phyloP scores from a whole-genome alignment of 768 basidiomycete species.

The Phaeolepiota aurea region DNA sequence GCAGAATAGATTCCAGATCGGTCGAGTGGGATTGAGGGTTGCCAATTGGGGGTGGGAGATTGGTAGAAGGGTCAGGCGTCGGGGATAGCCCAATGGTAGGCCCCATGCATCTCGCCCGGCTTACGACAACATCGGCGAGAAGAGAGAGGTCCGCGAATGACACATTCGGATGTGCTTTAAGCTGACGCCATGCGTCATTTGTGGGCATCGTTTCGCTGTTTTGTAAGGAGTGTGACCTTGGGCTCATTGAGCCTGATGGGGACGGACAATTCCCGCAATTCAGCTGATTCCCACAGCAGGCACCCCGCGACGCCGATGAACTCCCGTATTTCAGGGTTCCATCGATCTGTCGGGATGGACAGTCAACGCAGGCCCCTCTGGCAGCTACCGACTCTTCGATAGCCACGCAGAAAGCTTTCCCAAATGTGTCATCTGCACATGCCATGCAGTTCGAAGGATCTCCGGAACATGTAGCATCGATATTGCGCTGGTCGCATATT shows the following conservation, averaged over 20 bases:
- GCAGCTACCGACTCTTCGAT: conserved; percentile 54
- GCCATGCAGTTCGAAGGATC: conserved; percentile 83
- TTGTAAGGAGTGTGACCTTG: conserved; percentile 8
- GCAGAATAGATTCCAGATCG: conserved; percentile 24
- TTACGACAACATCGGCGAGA: conserved; percentile 84
- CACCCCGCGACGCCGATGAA: background rate
- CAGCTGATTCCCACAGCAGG: conserved; percentile 14
- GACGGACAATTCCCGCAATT: conserved; percentile 16
- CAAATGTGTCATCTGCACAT: conserved; percentile 80
- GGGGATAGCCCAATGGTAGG: conserved; percentile 55
- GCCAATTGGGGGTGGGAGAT: conserved; percentile 5
- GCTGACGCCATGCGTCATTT: conserved; percentile 74
- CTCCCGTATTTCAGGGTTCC: conserved; percentile 3
- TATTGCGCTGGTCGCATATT: conserved; percentile 9
- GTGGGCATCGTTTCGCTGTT: conserved; percentile 58
- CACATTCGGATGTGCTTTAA: conserved; percentile 86
- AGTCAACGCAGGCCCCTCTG: conserved; percentile 44
- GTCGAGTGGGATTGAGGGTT: conserved; percentile 16
- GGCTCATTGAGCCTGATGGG: conserved; percentile 12
- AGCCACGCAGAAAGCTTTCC: conserved; percentile 80
- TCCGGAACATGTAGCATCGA: conserved; percentile 57
- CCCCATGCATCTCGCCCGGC: conserved; percentile 70
- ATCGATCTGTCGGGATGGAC: conserved; percentile 28
- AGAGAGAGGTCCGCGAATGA: conserved; percentile 77
- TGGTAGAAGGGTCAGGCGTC: conserved; percentile 11